A percentile compares a stretch with the other conserved stretches of the same genome.
Evolutionary conservation across 208 protist species (phyloP).

Genomic region (Phytomonas francai): DNA sequence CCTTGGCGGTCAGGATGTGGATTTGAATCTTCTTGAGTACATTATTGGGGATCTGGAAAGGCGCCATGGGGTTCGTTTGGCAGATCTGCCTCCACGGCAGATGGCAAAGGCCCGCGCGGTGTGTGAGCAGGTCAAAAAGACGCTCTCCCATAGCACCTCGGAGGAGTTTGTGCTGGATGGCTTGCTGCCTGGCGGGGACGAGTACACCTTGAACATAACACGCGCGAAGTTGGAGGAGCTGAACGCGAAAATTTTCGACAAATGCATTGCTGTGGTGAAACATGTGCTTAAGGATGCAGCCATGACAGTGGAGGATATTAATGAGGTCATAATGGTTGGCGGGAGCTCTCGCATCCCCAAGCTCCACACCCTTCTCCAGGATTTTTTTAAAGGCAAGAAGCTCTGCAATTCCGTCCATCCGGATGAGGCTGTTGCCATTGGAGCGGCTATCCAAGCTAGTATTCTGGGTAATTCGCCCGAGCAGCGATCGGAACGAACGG

Average conservation of each 20-base stretch:
- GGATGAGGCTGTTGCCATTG: constrained; percentile 98
- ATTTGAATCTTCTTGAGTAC: constrained; percentile 93
- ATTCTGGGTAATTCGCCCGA: constrained; percentile 78
- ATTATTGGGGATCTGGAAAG: constrained; percentile 88
- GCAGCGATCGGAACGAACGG: constrained; percentile 67
- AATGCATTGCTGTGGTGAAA: constrained; percentile 70
- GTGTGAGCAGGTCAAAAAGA: constrained; percentile 94
- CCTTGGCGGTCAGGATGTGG: constrained; percentile 98
- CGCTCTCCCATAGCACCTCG: constrained; percentile 87
- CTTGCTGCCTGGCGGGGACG: constrained; percentile 88
- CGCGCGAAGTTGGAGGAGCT: constrained; percentile 97
- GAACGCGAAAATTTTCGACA: constrained; percentile 69
- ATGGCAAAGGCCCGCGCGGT: constrained; percentile 50
- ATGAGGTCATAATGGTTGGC: constrained; percentile 93
- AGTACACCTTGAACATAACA: constrained; percentile 94
- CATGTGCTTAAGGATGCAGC: constrained; percentile 83
- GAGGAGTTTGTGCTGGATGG: constrained; percentile 95
- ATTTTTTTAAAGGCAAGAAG: constrained; percentile 64
- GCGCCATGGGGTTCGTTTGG: constrained; percentile 85
- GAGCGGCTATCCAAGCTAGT: constrained; percentile 98
- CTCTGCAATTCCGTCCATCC: constrained; percentile 92
- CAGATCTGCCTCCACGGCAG: constrained; percentile 21
- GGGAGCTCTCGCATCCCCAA: constrained; percentile 97
- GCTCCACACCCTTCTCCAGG: constrained; percentile 81
- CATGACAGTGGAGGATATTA: constrained; percentile 70